Conservation (phyloP, 805 yeast species). For the Cyberlindnera lachancei region DNA sequence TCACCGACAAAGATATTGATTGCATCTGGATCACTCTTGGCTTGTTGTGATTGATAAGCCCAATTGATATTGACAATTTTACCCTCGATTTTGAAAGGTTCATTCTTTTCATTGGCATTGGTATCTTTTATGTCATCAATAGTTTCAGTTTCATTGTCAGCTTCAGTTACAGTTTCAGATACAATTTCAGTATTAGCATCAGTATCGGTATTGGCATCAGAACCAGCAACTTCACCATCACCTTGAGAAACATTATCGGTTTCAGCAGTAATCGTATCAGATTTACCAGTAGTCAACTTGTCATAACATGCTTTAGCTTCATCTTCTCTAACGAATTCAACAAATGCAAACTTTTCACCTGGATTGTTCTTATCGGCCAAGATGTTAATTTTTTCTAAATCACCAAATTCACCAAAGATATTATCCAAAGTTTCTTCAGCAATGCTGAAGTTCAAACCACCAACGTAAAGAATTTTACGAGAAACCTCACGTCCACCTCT, state of each 20-base stretch:
- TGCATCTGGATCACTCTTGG: conserved; percentile 41
- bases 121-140: too few species aligned
- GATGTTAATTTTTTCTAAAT: conserved; percentile 58
- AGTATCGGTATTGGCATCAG: too few species aligned
- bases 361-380: conserved; percentile 68
- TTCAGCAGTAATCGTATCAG: too few species aligned
- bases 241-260: too few species aligned
- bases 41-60: conserved; percentile 79
- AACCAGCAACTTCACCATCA: too few species aligned
- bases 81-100: conserved; percentile 34
- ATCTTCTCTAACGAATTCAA: conserved; percentile 55
- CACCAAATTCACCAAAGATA: conserved; percentile 54
- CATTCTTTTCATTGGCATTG: too few species aligned
- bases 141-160: too few species aligned
- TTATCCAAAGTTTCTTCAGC: conserved; percentile 57
- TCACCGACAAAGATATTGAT: conserved; percentile 84
- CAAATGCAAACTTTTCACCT: conserved; percentile 76
- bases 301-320: conserved; percentile 58
- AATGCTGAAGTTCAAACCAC: conserved; percentile 59
- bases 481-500: conserved; percentile 81
- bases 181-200: too few species aligned
- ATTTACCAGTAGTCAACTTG: conserved; percentile 33
- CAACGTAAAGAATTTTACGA: conserved; percentile 67
- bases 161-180: too few species aligned
- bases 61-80: conserved; percentile 57